A percentile compares a stretch with the other conserved stretches of the same genome.
These are phyloP conservation scores for Termitomyces sp. DNA, from an alignment of 768 basidiomycete genomes.

Conservation along the genomic window DNA sequence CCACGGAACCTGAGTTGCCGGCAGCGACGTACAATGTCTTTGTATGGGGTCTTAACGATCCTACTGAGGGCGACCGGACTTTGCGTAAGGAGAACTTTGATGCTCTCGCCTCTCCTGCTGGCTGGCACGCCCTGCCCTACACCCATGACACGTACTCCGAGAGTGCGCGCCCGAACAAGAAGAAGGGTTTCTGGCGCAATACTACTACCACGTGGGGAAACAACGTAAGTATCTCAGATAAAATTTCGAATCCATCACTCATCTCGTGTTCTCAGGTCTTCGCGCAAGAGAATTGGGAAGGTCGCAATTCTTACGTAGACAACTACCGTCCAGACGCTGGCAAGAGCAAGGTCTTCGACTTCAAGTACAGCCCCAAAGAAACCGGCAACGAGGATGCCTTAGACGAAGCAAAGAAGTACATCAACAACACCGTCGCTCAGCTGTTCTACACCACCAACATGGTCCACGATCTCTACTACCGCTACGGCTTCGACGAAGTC, in stretches of 20 bases:
- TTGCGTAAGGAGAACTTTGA: constrained; percentile 71
- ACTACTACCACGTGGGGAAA: constrained; percentile 86
- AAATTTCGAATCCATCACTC: background rate
- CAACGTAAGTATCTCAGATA: constrained; percentile 47
- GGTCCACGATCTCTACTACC: constrained; percentile 81
- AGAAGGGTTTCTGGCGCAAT: constrained; percentile 49
- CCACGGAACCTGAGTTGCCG: constrained; percentile 31
- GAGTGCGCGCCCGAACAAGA: constrained; percentile 22
- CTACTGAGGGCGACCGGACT: constrained; percentile 60
- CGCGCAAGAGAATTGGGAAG: constrained; percentile 93
- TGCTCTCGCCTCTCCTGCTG: constrained; percentile 74
- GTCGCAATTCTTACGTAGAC: constrained; percentile 57
- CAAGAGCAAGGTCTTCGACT: constrained; percentile 59
- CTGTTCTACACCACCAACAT: constrained; percentile 86
- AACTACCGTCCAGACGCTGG: constrained; percentile 84
- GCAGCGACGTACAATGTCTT: constrained; percentile 70
- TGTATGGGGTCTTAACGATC: constrained; percentile 85
- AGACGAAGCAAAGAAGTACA: constrained; percentile 75
- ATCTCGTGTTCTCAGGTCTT: constrained; percentile 52
- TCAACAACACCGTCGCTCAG: constrained; percentile 85
- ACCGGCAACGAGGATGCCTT: constrained; percentile 56
- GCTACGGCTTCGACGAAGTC: constrained; percentile 89
- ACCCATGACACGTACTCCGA: constrained; percentile 59
- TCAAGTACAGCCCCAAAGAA: constrained; percentile 66
- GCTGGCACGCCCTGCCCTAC: constrained; percentile 88